Percentiles rank a stretch among this genome's conserved stretches.
Conservation (phyloP, 192 early-diverging fungal species). For the Podila clonocystis region DNA sequence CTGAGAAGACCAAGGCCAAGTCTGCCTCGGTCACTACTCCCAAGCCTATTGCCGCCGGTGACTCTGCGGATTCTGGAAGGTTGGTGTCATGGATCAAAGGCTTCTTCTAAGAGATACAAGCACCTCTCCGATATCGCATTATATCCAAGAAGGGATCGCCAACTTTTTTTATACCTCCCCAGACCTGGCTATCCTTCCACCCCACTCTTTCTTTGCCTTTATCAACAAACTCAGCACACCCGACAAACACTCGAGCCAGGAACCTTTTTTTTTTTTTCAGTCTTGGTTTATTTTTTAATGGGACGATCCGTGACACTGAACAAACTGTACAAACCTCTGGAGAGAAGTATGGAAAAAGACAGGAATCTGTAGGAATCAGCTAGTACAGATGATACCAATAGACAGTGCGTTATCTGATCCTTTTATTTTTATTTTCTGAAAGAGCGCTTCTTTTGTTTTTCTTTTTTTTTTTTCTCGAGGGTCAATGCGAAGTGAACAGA, state of each 20-base stretch:
- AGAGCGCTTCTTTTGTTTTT: no score
- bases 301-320: background rate
- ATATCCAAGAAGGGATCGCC: no score
- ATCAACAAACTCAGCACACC: background rate
- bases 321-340: background rate
- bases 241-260: background rate
- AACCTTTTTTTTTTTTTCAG: background rate
- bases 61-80: conserved; percentile 44
- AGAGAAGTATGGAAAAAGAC: background rate
- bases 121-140: background rate
- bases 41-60: conserved; percentile 32
- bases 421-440: background rate
- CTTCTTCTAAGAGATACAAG: conserved; percentile 24
- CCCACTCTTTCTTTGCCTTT: background rate
- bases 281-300: background rate
- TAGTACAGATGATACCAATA: background rate
- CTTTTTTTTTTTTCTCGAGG: no score
- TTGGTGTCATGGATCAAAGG: conserved; percentile 53
- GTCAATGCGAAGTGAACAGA: no score
- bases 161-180: no score
- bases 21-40: conserved; percentile 22
- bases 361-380: background rate
- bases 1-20: conserved; percentile 32
- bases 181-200: no score
- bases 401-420: conserved; percentile 1